Evolutionary conservation across 441 rosid species (phyloP).

Genomic region (Croton setiger): DNA sequence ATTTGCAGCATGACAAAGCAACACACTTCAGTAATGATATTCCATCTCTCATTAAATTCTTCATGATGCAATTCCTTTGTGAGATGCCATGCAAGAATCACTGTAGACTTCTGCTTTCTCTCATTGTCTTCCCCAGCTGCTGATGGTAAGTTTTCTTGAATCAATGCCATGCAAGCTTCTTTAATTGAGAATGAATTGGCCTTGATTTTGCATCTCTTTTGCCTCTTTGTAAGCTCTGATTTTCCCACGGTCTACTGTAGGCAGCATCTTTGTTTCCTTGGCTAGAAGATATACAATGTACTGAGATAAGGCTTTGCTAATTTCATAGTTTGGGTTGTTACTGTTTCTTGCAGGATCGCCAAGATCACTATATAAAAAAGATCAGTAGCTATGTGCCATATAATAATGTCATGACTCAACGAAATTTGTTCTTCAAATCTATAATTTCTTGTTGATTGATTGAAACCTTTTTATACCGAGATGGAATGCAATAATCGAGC

Average conservation of each 20-base stretch:
- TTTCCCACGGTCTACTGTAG: conserved; percentile 29
- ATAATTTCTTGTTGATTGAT: background rate
- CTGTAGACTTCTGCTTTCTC: conserved; percentile 27
- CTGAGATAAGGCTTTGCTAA: conserved; percentile 23
- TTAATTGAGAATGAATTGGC: no score
- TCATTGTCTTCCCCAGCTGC: conserved; percentile 13
- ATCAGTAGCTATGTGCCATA: conserved; percentile 28
- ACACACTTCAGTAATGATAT: conserved; percentile 30
- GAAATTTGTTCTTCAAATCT: background rate
- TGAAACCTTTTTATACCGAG: background rate
- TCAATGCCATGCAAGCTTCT: conserved; percentile 8
- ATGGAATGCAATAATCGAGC: background rate
- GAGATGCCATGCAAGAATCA: conserved; percentile 30
- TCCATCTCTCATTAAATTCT: conserved; percentile 25
- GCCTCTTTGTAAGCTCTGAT: conserved; percentile 30
- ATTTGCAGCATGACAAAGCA: conserved; percentile 31
- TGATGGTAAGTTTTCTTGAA: conserved; percentile 19
- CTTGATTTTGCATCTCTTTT: background rate
- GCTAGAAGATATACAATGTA: conserved; percentile 36
- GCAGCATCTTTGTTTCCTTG: conserved; percentile 31
- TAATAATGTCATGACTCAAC: conserved; percentile 12
- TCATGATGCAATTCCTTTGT: conserved; percentile 7
- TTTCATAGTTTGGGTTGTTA: conserved; percentile 1
- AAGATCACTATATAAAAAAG: conserved; percentile 26
- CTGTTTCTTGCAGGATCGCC: background rate